Evolutionary conservation across 257 asterid genomes (phyloP), one percentile per base, ranked within the genome.

Genomic region (Dorcoceras hygrometricum): DNA sequence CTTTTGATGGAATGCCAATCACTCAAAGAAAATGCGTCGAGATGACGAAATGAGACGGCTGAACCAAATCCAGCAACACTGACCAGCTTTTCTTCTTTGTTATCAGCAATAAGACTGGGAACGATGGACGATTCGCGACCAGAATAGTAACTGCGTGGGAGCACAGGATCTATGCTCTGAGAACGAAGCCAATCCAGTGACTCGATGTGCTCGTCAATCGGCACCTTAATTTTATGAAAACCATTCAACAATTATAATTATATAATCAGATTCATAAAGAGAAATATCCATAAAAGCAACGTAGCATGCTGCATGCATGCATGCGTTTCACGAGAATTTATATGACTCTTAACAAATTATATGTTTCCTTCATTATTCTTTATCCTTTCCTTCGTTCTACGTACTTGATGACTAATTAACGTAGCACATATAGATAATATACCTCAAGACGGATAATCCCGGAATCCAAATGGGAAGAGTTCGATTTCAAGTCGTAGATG

Each of bases 61-160:
- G 97, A 85, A 4, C 99, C 99, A 1, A 94, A 65, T 10, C 99
- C 99, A 53, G 99, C 97, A 54, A 94, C 89, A 66, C 95, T 86
- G 67, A 88, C 82, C 31, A 88, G 77, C 75, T 82, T 84, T 5
- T 32, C 59, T 2, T 62, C 75, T 23, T 55, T 24, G 23, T 69
- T 71, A 34, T 74, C 50, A 27, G 66, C 70, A n/a, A n/a, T n/a
- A 23, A 75, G 31, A 19, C 24, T 25, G 22, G 85, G 78, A 29
- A 65, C 20, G 9, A 65, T 20, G 71, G 56, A 56, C 31, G 80
- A 68, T 59, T 86, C 91, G 56, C 99, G 81, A 54, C 96, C 89
- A 65, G 99, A 90, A 82, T 90, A 94, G 73, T 75, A 94, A 67
- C 96, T 86, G 31, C 99, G 96, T 5, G 99, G 97, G 39, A 88